phyloP scores from a whole-genome alignment of 352 stramenopile species.

The Pythium folliculosum region DNA sequence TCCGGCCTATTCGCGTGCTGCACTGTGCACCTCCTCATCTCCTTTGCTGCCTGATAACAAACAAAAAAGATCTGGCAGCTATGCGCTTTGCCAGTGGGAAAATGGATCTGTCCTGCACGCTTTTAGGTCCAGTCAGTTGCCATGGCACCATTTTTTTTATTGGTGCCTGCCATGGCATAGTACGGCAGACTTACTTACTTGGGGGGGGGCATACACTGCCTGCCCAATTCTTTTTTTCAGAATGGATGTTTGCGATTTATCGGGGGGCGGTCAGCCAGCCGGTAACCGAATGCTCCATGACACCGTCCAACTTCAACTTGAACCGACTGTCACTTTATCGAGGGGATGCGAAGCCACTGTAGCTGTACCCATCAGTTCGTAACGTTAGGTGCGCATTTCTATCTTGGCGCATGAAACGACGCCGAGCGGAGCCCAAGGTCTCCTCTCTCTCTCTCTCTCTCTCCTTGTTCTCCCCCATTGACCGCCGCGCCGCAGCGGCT shows the following conservation, averaged over 20 bases:
- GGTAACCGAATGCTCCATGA: background rate
- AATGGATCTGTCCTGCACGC: too few relatives aligned
- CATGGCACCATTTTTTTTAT: too few relatives aligned
- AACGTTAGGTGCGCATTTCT: background rate
- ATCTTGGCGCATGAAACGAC: background rate
- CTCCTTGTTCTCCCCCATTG: too few relatives aligned
- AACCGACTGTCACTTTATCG: background rate
- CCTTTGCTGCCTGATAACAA: background rate
- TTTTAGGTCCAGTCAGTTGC: too few relatives aligned
- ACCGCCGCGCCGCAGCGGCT: too few relatives aligned
- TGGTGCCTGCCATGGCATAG: too few relatives aligned
- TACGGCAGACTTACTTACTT: too few relatives aligned
- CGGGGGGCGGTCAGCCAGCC: too few relatives aligned
- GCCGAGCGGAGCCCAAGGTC: background rate
- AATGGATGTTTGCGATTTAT: background rate
- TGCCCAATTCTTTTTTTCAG: too few relatives aligned
- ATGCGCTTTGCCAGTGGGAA: too few relatives aligned
- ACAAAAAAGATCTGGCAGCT: background rate
- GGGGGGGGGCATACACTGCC: too few relatives aligned
- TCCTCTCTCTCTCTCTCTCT: too few relatives aligned
- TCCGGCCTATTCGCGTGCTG: background rate
- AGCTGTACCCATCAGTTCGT: background rate
- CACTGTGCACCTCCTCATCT: background rate
- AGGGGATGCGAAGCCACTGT: background rate
- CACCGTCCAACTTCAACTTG: conserved; percentile 1